Evolutionary conservation across 805 yeast species (phyloP).

Genomic region (Wickerhamiella siamensis): DNA sequence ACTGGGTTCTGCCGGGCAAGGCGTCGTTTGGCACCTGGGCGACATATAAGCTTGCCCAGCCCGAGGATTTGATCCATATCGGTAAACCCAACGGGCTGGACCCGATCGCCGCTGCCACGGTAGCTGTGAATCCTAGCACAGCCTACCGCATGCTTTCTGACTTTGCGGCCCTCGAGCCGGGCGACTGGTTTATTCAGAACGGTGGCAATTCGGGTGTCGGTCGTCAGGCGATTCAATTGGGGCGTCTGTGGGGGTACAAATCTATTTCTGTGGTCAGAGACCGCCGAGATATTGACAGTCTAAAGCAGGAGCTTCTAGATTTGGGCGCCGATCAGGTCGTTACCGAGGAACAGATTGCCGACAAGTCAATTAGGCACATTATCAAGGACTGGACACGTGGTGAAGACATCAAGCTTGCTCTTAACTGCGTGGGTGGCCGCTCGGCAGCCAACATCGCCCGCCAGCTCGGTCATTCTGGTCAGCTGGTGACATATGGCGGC

Average conservation of each 20-base stretch:
- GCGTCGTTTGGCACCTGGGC: conserved; percentile 93
- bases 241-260: conserved; percentile 59
- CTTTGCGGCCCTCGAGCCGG: conserved; percentile 44
- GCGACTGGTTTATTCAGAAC: conserved; percentile 87
- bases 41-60: conserved; percentile 47
- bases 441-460: conserved; percentile 71
- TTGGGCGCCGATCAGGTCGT: conserved; percentile 82
- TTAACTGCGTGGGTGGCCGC: conserved; percentile 90
- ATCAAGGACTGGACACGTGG: conserved; percentile 31
- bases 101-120: conserved; percentile 55
- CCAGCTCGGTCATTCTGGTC: conserved; percentile 60
- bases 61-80: conserved; percentile 41
- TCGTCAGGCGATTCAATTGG: conserved; percentile 79
- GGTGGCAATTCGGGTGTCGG: conserved; percentile 97
- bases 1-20: conserved; percentile 70
- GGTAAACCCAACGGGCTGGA: conserved; percentile 31
- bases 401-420: conserved; percentile 54
- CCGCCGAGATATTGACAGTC: conserved; percentile 59
- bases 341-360: conserved; percentile 71
- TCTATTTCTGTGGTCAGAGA: conserved; percentile 82
- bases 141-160: conserved; percentile 79
- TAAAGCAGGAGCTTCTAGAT: conserved; percentile 37
- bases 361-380: conserved; percentile 48
- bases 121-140: conserved; percentile 82
- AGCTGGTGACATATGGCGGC: conserved; percentile 86